Percentiles rank a stretch among this genome's conserved stretches.
These are phyloP conservation scores for Pseudonitzschia multistriata DNA, from an alignment of 108 stramenopile species.

Conservation along the genomic window DNA sequence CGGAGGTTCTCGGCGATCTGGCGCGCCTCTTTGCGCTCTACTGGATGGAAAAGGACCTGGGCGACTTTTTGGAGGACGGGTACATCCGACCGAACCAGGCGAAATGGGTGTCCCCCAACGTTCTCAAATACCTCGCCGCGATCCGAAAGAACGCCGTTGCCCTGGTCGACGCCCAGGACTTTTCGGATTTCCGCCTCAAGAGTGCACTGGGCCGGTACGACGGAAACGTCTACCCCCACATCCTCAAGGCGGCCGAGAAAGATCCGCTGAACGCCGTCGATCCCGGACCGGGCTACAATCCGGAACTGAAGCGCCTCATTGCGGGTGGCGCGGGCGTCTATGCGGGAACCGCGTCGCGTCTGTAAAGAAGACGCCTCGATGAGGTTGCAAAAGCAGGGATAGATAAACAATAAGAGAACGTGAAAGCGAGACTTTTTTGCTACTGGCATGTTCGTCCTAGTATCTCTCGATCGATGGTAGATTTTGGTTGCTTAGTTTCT, in stretches of 20 bases:
- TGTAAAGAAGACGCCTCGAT: neutral
- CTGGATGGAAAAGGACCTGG: slow-evolving; percentile 85
- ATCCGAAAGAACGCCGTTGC: slow-evolving; percentile 87
- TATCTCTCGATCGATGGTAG: too few species aligned
- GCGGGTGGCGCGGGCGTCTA: slow-evolving; percentile 74
- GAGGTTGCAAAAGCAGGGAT: too few species aligned
- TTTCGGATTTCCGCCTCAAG: slow-evolving; percentile 87
- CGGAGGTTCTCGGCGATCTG: slow-evolving; percentile 56
- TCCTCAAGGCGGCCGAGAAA: slow-evolving; percentile 71
- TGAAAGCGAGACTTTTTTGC: too few species aligned
- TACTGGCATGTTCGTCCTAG: too few species aligned
- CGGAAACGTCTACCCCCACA: slow-evolving; percentile 89
- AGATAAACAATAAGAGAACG: too few species aligned
- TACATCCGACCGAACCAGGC: slow-evolving; percentile 53
- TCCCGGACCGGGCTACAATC: slow-evolving; percentile 67
- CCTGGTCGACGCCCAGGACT: slow-evolving; percentile 87
- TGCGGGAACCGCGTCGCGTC: neutral
- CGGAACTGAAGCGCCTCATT: slow-evolving; percentile 72
- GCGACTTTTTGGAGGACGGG: slow-evolving; percentile 81
- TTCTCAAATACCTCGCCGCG: slow-evolving; percentile 53
- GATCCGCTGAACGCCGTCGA: slow-evolving; percentile 77
- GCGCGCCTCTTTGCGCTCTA: slow-evolving; percentile 77
- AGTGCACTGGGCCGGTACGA: slow-evolving; percentile 85
- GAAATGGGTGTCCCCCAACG: slow-evolving; percentile 42
- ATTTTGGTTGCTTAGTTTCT: too few species aligned